These are phyloP conservation scores for Vaccinium corymbosum DNA, from an alignment of 148 eudicot species.

Conservation along the genomic window DNA sequence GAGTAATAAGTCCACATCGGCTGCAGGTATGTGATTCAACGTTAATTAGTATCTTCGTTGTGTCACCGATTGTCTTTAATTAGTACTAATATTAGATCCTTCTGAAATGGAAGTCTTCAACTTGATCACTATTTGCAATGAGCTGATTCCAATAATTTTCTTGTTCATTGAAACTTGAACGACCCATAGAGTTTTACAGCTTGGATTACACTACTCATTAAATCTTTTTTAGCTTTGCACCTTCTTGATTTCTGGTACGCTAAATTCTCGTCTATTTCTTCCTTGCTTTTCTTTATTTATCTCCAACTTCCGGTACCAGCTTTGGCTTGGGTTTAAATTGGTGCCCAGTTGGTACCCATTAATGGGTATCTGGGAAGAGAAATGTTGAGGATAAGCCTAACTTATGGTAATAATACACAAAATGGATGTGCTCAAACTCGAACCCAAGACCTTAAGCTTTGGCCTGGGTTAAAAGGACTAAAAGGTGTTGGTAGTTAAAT, in stretches of 20 bases:
- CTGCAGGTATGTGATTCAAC: conserved; percentile 36
- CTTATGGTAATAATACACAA: no score
- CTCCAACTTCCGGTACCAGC: no score
- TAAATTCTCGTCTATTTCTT: not conserved
- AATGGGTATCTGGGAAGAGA: no score
- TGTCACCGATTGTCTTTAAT: not conserved
- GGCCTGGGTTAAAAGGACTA: not conserved
- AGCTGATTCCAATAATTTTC: not conserved
- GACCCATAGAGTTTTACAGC: not conserved
- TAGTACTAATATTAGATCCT: not conserved
- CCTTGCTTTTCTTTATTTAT: not conserved
- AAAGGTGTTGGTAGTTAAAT: not conserved
- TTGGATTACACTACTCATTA: not conserved
- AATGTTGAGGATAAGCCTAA: no score
- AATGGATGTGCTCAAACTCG: no score
- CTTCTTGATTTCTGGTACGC: not conserved
- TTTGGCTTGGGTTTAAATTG: not conserved
- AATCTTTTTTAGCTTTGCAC: not conserved
- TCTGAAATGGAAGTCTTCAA: not conserved
- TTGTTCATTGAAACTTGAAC: not conserved
- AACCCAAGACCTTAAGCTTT: no score
- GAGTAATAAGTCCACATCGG: conserved; percentile 29
- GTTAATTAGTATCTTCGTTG: not conserved
- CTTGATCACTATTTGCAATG: not conserved
- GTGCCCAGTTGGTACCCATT: no score